A percentile compares a stretch with the other conserved stretches of the same genome.
These are phyloP conservation scores for Chalciporus chontae DNA, from an alignment of 768 basidiomycete genomes.

Conservation along the genomic window DNA sequence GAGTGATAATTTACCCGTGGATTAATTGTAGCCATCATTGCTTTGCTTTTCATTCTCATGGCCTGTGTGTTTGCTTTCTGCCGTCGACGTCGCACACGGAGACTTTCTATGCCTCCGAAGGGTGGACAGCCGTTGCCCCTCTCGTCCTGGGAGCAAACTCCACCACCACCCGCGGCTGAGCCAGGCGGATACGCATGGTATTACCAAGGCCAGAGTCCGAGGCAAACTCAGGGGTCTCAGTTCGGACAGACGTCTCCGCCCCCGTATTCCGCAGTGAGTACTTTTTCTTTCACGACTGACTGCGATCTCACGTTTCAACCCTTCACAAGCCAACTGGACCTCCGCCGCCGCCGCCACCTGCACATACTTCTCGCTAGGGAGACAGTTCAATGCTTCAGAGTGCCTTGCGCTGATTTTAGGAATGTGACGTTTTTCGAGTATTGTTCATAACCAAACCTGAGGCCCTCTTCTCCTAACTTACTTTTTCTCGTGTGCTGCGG, in stretches of 20 bases:
- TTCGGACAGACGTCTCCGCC: slow-evolving; percentile 11
- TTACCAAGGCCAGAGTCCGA: not conserved
- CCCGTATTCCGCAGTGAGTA: slow-evolving; percentile 25
- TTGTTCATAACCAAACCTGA: slow-evolving; percentile 1
- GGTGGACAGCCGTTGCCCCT: slow-evolving; percentile 1
- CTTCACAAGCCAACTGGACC: slow-evolving; percentile 6
- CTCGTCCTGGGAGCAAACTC: slow-evolving; percentile 10
- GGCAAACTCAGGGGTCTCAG: not conserved
- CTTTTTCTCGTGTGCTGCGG: not conserved
- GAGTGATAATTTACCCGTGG: not conserved
- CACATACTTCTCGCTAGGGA: slow-evolving; percentile 5
- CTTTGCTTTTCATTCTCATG: slow-evolving; percentile 9
- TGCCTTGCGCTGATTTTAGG: not conserved
- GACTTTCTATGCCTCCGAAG: not conserved
- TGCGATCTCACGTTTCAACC: not conserved
- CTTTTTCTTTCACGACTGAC: not conserved
- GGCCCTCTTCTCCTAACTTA: not conserved
- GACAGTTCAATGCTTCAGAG: not conserved
- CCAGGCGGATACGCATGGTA: slow-evolving; percentile 4
- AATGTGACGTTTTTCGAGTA: not conserved
- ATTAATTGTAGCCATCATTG: slow-evolving; percentile 6
- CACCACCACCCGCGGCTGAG: not conserved
- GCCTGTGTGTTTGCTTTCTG: slow-evolving; percentile 2
- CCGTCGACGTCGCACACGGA: slow-evolving; percentile 5
- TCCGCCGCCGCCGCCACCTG: not conserved